Percentiles rank a stretch among this genome's conserved stretches.
phyloP scores from a whole-genome alignment of 164 flowering plant species.

The Piper longum region DNA sequence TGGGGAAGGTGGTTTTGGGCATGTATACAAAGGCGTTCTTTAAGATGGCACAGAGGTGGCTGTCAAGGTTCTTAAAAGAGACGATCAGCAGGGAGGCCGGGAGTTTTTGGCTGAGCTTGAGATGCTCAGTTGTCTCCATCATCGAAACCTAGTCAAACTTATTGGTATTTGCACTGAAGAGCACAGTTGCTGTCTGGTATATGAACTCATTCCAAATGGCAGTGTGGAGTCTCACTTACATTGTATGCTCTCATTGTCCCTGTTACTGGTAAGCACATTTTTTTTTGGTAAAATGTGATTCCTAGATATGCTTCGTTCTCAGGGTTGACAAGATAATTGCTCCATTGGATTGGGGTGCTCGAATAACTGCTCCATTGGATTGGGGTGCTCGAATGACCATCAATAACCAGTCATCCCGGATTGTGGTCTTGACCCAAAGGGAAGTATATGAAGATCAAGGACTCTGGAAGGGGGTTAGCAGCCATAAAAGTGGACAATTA shows the following conservation, averaged over 20 bases:
- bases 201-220: constrained; percentile 90
- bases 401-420: too few species aligned
- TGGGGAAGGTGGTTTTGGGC: constrained; percentile 98
- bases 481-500: too few species aligned
- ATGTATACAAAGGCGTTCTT: constrained; percentile 68
- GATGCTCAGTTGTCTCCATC: constrained; percentile 95
- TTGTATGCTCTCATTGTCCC: constrained; percentile 23
- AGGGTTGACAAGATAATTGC: constrained; percentile 57
- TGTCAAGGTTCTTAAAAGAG: constrained; percentile 78
- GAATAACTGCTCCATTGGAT: constrained; percentile 19
- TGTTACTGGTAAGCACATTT: not conserved
- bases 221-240: constrained; percentile 93
- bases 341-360: constrained; percentile 75
- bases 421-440: too few species aligned
- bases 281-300: not conserved
- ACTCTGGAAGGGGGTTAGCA: too few species aligned
- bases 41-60: constrained; percentile 80
- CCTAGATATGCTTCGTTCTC: constrained; percentile 4
- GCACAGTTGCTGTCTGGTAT: constrained; percentile 59
- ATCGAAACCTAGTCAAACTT: constrained; percentile 83
- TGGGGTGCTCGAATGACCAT: too few species aligned
- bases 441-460: too few species aligned
- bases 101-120: constrained; percentile 96
- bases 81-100: constrained; percentile 75
- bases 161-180: constrained; percentile 88